These are phyloP conservation scores for Penicillium paneum DNA, from an alignment of 2,329 filamentous ascomycete species.

Conservation along the genomic window DNA sequence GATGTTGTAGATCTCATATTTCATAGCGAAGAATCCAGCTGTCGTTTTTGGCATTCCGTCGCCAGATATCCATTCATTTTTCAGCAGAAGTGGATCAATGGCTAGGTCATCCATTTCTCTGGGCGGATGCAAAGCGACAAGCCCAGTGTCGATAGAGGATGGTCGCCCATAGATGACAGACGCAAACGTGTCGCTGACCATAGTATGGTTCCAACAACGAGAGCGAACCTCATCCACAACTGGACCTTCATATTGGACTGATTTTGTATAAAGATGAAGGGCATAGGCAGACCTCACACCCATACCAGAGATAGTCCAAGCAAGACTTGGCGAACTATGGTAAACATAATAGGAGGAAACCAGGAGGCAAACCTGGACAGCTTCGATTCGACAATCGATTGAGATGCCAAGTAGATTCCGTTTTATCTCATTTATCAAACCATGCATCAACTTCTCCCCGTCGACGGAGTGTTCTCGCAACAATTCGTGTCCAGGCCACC, in stretches of 20 bases:
- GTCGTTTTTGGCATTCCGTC: constrained; percentile 1
- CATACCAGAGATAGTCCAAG: constrained; percentile 22
- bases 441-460: constrained; percentile 4
- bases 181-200: constrained; percentile 29
- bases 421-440: constrained; percentile 9
- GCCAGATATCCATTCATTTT: constrained; percentile 14
- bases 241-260: constrained; percentile 1
- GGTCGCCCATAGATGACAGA: constrained; percentile 32
- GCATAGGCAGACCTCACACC: constrained; percentile 20
- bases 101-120: constrained; percentile 25
- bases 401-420: constrained; percentile 17
- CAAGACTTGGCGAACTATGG: constrained; percentile 20
- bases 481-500: constrained; percentile 14
- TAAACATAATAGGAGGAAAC: constrained; percentile 18
- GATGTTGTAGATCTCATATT: constrained; percentile 28
- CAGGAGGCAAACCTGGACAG: constrained; percentile 20
- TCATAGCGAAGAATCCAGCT: constrained; percentile 25
- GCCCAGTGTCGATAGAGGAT: constrained; percentile 26
- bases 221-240: constrained; percentile 26
- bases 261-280: constrained; percentile 17
- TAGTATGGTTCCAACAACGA: constrained; percentile 33
- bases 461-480: constrained; percentile 3
- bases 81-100: constrained; percentile 1
- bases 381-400: constrained; percentile 19
- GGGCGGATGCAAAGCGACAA: constrained; percentile 22